Conservation (phyloP, 1,284 basidiomycete genomes). For the Austropuccinia psidii region DNA sequence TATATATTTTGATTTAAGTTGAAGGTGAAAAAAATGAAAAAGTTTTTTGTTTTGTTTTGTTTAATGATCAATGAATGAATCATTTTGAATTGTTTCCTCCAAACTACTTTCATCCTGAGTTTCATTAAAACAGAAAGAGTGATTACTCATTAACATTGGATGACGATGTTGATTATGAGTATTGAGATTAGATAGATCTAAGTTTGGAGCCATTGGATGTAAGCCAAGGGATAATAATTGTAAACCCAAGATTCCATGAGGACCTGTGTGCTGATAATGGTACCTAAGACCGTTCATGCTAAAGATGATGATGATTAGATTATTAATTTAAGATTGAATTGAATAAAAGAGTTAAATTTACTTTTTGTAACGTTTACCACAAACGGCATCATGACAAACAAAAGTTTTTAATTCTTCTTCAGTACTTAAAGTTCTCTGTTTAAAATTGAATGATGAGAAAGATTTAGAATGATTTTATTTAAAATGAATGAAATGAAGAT, state of each 20-base stretch:
- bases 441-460: neutral
- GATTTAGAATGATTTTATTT: neutral
- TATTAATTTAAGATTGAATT: neutral
- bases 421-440: slow-evolving; percentile 66
- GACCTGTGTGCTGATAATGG: slow-evolving; percentile 93
- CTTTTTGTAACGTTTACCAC: slow-evolving; percentile 90
- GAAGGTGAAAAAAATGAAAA: too few species aligned
- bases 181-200: neutral
- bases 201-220: neutral
- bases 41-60: too few species aligned
- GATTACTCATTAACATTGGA: neutral
- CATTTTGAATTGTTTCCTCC: neutral
- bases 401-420: slow-evolving; percentile 72
- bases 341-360: slow-evolving; percentile 22
- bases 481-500: too few species aligned
- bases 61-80: too few species aligned
- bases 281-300: slow-evolving; percentile 56
- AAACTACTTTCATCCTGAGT: neutral
- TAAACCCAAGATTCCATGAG: slow-evolving; percentile 80
- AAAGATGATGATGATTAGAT: neutral
- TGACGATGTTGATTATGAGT: neutral
- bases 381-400: slow-evolving; percentile 81
- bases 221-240: slow-evolving; percentile 64
- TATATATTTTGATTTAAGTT: too few species aligned
- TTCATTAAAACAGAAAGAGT: neutral